Evolutionary conservation across 1,284 basidiomycete species (phyloP).

Genomic region (Volvariella volvacea): DNA sequence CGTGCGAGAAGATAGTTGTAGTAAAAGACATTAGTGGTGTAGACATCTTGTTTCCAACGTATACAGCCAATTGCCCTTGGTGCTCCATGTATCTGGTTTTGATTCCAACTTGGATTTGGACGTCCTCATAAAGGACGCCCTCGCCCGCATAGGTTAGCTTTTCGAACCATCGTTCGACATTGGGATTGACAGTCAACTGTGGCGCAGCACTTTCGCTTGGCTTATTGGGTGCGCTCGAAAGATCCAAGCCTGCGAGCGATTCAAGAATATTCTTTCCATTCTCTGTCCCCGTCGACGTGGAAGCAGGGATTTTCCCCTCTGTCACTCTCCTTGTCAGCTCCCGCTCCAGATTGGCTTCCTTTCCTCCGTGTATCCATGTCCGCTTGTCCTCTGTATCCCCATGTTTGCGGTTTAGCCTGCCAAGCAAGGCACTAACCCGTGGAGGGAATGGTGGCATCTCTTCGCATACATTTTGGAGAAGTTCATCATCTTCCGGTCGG

Average conservation of each 20-base stretch:
- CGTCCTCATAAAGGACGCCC: slow-evolving; percentile 94
- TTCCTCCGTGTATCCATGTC: slow-evolving; percentile 93
- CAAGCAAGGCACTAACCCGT: slow-evolving; percentile 84
- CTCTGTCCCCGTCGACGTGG: slow-evolving; percentile 16
- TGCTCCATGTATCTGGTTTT: slow-evolving; percentile 95
- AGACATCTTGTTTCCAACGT: slow-evolving; percentile 93
- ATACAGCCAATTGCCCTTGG: slow-evolving; percentile 87
- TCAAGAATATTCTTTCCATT: slow-evolving; percentile 51
- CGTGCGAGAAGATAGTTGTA: slow-evolving; percentile 69
- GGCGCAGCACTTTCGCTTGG: slow-evolving; percentile 19
- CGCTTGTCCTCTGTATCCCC: slow-evolving; percentile 89
- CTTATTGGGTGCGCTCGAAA: slow-evolving; percentile 40
- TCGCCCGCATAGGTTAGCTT: slow-evolving; percentile 78
- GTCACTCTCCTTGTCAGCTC: slow-evolving; percentile 38
- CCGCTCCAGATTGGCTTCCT: slow-evolving; percentile 82
- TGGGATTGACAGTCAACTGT: slow-evolving; percentile 38
- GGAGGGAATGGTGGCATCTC: slow-evolving; percentile 99
- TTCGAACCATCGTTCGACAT: slow-evolving; percentile 85
- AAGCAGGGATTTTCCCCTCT: slow-evolving; percentile 26
- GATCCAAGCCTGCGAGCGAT: slow-evolving; percentile 79
- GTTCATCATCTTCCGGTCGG: slow-evolving; percentile 81
- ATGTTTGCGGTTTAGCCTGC: slow-evolving; percentile 82
- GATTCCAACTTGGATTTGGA: slow-evolving; percentile 91
- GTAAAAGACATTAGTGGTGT: slow-evolving; percentile 87
- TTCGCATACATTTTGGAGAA: slow-evolving; percentile 92